A percentile compares a stretch with the other conserved stretches of the same genome.
Conservation (phyloP, 2,329 filamentous ascomycete genomes). For the Lachnum nothofagi region DNA sequence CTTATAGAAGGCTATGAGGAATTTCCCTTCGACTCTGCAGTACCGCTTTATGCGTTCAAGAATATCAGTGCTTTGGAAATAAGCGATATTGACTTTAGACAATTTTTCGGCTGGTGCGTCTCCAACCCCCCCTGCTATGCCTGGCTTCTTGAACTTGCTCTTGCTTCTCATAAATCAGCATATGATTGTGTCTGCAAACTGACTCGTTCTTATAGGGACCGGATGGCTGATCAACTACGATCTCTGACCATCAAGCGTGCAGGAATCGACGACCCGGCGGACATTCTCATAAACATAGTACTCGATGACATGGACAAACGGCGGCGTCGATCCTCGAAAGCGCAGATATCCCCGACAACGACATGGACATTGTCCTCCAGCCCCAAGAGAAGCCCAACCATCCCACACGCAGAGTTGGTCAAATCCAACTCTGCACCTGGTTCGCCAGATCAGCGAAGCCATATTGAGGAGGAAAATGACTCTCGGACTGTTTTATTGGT, state of each 20-base stretch:
- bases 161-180: too few relatives aligned
- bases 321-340: constrained; percentile 79
- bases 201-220: constrained; percentile 51
- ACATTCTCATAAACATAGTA: constrained; percentile 87
- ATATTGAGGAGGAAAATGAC: constrained; percentile 29
- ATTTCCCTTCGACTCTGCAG: constrained; percentile 95
- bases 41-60: constrained; percentile 95
- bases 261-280: constrained; percentile 80
- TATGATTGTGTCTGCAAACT: too few relatives aligned
- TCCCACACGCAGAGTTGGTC: constrained; percentile 60
- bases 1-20: constrained; percentile 92
- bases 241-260: constrained; percentile 85
- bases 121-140: too few relatives aligned
- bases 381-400: constrained; percentile 57
- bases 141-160: too few relatives aligned
- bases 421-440: constrained; percentile 61
- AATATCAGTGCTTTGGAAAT: constrained; percentile 92
- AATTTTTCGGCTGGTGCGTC: constrained; percentile 76
- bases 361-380: constrained; percentile 58
- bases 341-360: constrained; percentile 71
- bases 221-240: constrained; percentile 82
- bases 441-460: constrained; percentile 32
- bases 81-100: constrained; percentile 89
- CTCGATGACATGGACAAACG: constrained; percentile 94
- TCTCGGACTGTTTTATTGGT: constrained; percentile 21